Evolutionary conservation across 1,284 basidiomycete genomes (phyloP).

Genomic region (Malassezia vespertilionis): DNA sequence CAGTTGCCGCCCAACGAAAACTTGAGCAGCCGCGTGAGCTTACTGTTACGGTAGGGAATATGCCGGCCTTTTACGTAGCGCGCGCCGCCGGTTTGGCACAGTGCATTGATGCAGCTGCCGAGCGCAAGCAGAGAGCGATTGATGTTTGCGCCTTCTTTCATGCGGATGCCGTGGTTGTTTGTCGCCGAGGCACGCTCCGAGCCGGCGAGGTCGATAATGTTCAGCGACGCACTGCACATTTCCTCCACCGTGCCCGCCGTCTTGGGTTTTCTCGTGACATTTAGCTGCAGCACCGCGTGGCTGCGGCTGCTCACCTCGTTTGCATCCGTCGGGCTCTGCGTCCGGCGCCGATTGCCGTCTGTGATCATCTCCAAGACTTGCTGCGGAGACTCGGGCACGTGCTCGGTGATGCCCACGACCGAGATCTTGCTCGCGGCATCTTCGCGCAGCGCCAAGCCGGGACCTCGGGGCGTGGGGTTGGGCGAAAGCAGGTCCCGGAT

Average conservation of each 20-base stretch:
- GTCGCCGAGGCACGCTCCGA: conserved; percentile 45
- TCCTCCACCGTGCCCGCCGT: conserved; percentile 39
- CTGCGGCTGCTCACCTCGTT: conserved; percentile 44
- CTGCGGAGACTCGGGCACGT: conserved; percentile 36
- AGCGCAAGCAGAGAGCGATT: conserved; percentile 46
- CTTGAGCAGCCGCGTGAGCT: conserved; percentile 45
- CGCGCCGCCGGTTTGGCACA: conserved; percentile 38
- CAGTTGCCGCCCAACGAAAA: conserved; percentile 48
- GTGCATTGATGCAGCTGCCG: conserved; percentile 47
- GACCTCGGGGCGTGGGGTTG: conserved; percentile 37
- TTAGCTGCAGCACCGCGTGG: conserved; percentile 46
- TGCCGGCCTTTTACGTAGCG: conserved; percentile 23
- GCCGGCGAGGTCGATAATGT: conserved; percentile 46
- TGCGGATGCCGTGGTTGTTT: conserved; percentile 43
- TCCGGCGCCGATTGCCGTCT: conserved; percentile 42
- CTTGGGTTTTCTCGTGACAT: conserved; percentile 42
- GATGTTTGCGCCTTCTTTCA: conserved; percentile 48
- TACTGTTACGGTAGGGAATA: conserved; percentile 45
- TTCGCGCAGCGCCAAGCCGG: conserved; percentile 39
- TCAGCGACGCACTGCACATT: conserved; percentile 42
- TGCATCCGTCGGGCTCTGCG: conserved; percentile 45
- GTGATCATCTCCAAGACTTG: conserved; percentile 42
- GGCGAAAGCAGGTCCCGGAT: conserved; percentile 43
- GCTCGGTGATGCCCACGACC: conserved; percentile 46
- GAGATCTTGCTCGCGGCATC: conserved; percentile 43